Conservation (phyloP, 495 filamentous ascomycete genomes). For the Penicillium nucicola region DNA sequence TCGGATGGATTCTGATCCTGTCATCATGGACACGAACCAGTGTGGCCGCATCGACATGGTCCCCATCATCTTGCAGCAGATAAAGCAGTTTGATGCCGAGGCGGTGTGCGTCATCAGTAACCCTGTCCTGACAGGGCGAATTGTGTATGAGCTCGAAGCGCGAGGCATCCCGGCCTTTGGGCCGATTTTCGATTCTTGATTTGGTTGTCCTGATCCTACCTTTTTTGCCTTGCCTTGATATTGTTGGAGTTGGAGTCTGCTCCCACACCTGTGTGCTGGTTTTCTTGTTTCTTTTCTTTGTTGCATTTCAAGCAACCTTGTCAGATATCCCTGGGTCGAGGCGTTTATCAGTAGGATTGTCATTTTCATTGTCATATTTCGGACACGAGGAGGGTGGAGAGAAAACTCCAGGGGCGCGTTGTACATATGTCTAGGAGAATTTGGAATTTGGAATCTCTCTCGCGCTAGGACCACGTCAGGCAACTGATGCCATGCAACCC, state of each 20-base stretch:
- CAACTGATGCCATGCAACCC: background rate
- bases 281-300: background rate
- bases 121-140: conserved; percentile 63
- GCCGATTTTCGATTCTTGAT: conserved; percentile 76
- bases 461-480: background rate
- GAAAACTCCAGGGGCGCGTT: background rate
- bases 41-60: conserved; percentile 52
- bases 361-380: background rate
- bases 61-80: conserved; percentile 54
- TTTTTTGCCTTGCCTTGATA: background rate
- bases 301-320: background rate
- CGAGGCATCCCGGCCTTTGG: conserved; percentile 71
- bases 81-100: conserved; percentile 59
- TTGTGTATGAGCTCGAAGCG: conserved; percentile 71
- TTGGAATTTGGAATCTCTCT: conserved; percentile 1
- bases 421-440: conserved; percentile 3
- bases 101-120: conserved; percentile 78
- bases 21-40: conserved; percentile 53
- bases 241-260: no score
- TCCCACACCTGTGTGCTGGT: background rate
- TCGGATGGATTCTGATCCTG: conserved; percentile 48
- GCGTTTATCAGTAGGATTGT: background rate
- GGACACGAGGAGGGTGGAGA: background rate
- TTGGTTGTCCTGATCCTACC: no score
- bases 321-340: background rate